phyloP scores from a whole-genome alignment of 192 early-diverging fungal species.

The Gorgonomyces haynaldii region DNA sequence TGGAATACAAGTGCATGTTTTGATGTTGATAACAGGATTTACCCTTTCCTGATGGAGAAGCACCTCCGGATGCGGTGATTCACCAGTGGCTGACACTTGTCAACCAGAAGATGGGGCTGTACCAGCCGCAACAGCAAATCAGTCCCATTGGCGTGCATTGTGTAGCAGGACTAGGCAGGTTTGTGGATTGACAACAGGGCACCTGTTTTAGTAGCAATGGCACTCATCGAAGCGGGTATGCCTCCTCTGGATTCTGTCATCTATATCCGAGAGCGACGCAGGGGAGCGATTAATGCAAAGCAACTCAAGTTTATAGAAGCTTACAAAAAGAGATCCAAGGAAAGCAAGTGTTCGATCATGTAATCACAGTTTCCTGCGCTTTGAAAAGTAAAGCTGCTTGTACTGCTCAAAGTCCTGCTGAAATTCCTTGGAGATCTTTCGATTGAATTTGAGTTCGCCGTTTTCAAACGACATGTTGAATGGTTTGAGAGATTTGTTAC shows the following conservation, averaged over 20 bases:
- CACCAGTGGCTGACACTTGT: conserved; percentile 53
- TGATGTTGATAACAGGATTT: no score
- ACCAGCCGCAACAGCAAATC: conserved; percentile 3
- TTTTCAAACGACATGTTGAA: no score
- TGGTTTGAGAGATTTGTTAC: no score
- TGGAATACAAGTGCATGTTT: conserved; percentile 59
- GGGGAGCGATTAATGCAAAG: conserved; percentile 62
- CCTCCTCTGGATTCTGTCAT: conserved; percentile 58
- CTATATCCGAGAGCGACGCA: conserved; percentile 51
- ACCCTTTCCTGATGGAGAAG: conserved; percentile 82
- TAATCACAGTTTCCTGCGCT: no score
- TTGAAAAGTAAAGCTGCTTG: no score
- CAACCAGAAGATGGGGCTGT: conserved; percentile 27
- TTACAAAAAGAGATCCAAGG: conserved; percentile 38
- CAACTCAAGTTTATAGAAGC: conserved; percentile 55
- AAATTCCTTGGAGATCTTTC: no score
- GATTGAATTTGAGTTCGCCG: no score
- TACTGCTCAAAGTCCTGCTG: no score
- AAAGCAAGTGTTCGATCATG: no score
- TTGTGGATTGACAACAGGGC: conserved; percentile 87
- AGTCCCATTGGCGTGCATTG: conserved; percentile 68
- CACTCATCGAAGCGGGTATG: conserved; percentile 67
- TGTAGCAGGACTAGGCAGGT: no score
- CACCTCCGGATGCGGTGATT: conserved; percentile 34
- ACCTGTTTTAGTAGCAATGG: conserved; percentile 78